Percentiles rank a stretch among this genome's conserved stretches.
These are phyloP conservation scores for Glycyrrhiza uralensis DNA, from an alignment of 306 rosid genomes.

Conservation along the genomic window DNA sequence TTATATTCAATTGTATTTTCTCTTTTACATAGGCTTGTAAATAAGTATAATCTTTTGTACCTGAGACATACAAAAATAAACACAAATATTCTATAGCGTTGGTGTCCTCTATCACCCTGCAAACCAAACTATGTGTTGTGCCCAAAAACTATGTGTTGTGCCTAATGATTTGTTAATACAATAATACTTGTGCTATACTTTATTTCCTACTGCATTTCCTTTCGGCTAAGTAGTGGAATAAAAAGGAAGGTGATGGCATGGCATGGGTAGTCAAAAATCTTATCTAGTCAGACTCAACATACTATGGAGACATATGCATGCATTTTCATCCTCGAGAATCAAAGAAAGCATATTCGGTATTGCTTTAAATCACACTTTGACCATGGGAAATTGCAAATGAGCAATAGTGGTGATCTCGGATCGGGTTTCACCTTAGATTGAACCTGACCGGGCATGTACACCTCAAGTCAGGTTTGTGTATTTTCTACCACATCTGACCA, in stretches of 20 bases:
- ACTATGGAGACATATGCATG: background rate
- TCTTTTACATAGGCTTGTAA: too few species aligned
- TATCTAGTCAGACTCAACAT: slow-evolving; percentile 24
- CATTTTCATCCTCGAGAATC: background rate
- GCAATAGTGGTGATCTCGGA: too few species aligned
- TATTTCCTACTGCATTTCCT: background rate
- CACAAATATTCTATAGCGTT: too few species aligned
- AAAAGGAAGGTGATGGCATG: background rate
- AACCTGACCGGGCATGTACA: too few species aligned
- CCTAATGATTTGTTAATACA: too few species aligned
- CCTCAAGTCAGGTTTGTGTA: too few species aligned
- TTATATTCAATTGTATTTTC: too few species aligned
- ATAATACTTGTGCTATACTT: too few species aligned
- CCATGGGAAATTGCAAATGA: slow-evolving; percentile 17
- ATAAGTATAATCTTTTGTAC: too few species aligned
- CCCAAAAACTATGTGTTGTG: background rate
- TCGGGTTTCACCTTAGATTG: too few species aligned
- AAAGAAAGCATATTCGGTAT: background rate
- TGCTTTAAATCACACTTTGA: background rate
- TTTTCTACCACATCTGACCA: too few species aligned
- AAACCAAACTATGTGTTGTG: background rate
- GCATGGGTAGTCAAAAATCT: background rate
- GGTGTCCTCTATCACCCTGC: background rate
- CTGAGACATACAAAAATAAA: too few species aligned
- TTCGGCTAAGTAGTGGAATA: slow-evolving; percentile 14